Evolutionary conservation across 176 grass and related monocot genomes (phyloP), one percentile per base, ranked within the genome.

Genomic region (Elaeis guineensis): DNA sequence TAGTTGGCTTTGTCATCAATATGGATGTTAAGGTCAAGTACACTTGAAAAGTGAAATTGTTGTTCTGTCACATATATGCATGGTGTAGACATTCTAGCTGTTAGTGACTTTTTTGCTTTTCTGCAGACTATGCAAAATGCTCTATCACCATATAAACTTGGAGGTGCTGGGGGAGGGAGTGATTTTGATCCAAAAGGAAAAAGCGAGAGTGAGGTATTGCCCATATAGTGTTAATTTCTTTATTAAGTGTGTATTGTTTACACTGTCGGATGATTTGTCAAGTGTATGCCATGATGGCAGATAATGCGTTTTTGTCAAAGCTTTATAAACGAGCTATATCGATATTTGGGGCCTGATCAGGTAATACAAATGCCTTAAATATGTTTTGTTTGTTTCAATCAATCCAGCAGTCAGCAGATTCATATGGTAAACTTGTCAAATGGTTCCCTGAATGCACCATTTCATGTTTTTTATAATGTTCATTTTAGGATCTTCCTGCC

Each of bases 251-350:
- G 17, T 59, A 19, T 30, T 21, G 1, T 62, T 19, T 44, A 39
- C 0, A 19, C 16, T 48, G 6, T 15, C 3, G 23, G 68, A 56
- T 55, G 72, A 68, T 69, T 64, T 75, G 54, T 67, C 69, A 71
- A 32, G 58, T 22, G 57, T 80, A 54, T 62, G 17, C 19, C 57
- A 66, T 71, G 35, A 22, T 89, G 28, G 12, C 82, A 98, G 93
- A 88, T 98, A 63, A 98, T 98, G 93, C 87, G 84, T 51, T 98
- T 98, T 80, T 98, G 93, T 79, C 93, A 98, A 82, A 98, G 93
- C 64, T 98, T 92, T 69, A 98, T 98, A 88, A 84, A 98, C 71
- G 93, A 98, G 56, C 76, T 98, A 52, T 86, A 92, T 75, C 85
- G 82, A 78, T 89, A 98, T 76, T 66, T 98, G 79, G 93, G 93